phyloP scores from a whole-genome alignment of 2,329 filamentous ascomycete species.

The Aspergillus quadrilineatus region DNA sequence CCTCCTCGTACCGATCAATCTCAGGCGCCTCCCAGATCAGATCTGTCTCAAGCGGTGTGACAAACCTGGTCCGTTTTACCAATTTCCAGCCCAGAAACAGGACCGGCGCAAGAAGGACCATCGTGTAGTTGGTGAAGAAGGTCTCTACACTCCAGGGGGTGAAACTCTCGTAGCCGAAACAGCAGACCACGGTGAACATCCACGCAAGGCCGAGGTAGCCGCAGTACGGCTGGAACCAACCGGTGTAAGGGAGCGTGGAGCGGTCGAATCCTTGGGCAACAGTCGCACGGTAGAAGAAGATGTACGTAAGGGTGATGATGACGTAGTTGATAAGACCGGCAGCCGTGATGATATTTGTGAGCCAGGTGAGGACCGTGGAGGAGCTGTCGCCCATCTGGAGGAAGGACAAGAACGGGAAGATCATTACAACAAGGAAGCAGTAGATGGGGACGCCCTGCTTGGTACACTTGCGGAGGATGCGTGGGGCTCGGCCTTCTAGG shows the following conservation, averaged over 20 bases:
- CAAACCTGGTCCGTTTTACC: constrained; percentile 4
- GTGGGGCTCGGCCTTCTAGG: constrained; percentile 54
- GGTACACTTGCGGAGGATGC: constrained; percentile 59
- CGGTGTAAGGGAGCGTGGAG: constrained; percentile 56
- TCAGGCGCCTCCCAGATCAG: constrained; percentile 14
- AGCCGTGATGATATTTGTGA: constrained; percentile 58
- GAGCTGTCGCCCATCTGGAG: constrained; percentile 53
- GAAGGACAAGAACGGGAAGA: constrained; percentile 56
- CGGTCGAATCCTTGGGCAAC: constrained; percentile 55
- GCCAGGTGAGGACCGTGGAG: constrained; percentile 53
- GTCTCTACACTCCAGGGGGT: constrained; percentile 48
- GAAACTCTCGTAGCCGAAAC: constrained; percentile 57
- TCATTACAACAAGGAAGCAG: constrained; percentile 55
- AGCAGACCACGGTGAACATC: constrained; percentile 23
- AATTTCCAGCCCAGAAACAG: constrained; percentile 67
- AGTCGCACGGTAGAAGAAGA: constrained; percentile 57
- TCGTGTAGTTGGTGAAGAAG: constrained; percentile 71
- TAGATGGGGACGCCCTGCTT: constrained; percentile 62
- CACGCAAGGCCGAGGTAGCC: constrained; percentile 28
- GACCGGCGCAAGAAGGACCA: constrained; percentile 62
- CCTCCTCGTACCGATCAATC: constrained; percentile 17
- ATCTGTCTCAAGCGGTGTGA: constrained; percentile 12
- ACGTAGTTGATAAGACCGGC: constrained; percentile 62
- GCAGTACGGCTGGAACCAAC: constrained; percentile 60
- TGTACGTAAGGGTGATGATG: constrained; percentile 59